Evolutionary conservation across 1,284 basidiomycete genomes (phyloP), one percentile per base, ranked within the genome.

Genomic region (Leccinum subspadiceum): DNA sequence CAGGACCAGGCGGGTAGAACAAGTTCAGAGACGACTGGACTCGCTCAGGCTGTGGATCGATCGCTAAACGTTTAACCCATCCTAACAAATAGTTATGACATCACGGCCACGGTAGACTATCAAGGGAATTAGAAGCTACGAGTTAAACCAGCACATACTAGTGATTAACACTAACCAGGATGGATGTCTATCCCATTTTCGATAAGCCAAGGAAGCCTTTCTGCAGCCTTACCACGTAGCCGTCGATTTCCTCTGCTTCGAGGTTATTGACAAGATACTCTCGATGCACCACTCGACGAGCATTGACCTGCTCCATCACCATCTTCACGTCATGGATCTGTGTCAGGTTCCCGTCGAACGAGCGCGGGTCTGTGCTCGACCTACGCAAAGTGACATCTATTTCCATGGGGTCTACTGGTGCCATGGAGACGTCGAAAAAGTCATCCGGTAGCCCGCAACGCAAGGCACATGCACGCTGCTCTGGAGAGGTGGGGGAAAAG

Each of bases 401-500:
- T 7, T 76, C 62, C 13, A 63, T 65, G 3, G 83, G 80, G 63
- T 83, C 73, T 20, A 84, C 69, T 2, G 83, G 60, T 20, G 80
- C 80, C 20, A 70, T 65, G 6, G 76, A 74, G 35, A 84, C 76
- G 59, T 86, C 81, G 24, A 85, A 69, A 20, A 83, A 68, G 37
- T 76, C 70, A 46, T 73, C 70, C 22, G 70, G 65, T 2, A 71
- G 26, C 17, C 63, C 70, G 7, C 50, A 58, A 52, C 20, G 50
- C 58, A 63, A 7, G 6, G 53, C 70, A 3, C 7, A 20, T 3
- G 72, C 66, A 55, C 81, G 82, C 56, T 83, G 75, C 60, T 82
- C 83, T 6, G 82, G 82, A 22, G 78, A 75, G 4, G 81, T 84
- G n/a, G 84, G 83, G 60, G 79, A 79, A 70, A 83, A 84, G 20